Percentiles rank a stretch among this genome's conserved stretches.
Conservation (phyloP, 2,329 filamentous ascomycete genomes). For the Pestalotiopsis sp. region DNA sequence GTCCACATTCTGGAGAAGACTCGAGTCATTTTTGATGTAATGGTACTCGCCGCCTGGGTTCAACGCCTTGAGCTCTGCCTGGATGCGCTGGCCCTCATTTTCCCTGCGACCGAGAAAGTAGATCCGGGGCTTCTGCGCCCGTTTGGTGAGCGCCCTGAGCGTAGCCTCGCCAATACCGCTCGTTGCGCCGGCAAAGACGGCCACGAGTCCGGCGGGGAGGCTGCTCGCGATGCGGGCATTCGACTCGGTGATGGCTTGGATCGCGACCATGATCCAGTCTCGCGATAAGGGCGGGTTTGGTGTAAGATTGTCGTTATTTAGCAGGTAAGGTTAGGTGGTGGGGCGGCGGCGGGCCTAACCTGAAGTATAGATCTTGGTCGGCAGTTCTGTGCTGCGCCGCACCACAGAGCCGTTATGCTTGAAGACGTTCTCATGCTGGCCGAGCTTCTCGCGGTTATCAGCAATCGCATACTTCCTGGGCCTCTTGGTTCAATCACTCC, state of each 20-base stretch:
- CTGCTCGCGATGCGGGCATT: constrained; percentile 35
- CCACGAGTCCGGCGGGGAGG: constrained; percentile 37
- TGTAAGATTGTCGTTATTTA: neutral
- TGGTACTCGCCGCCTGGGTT: constrained; percentile 46
- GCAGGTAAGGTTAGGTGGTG: neutral
- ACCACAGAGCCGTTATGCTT: too few relatives aligned
- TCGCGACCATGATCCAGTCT: constrained; percentile 17
- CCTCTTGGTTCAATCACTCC: too few relatives aligned
- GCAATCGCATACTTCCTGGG: too few relatives aligned
- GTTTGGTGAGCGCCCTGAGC: constrained; percentile 46
- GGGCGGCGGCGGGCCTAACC: neutral
- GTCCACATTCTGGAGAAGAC: constrained; percentile 54
- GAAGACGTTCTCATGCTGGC: too few relatives aligned
- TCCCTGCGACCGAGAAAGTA: constrained; percentile 54
- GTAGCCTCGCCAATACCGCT: constrained; percentile 56
- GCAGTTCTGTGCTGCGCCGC: neutral
- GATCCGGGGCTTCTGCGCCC: constrained; percentile 39
- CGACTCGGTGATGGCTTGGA: constrained; percentile 34
- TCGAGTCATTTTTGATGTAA: constrained; percentile 53
- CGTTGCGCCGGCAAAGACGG: constrained; percentile 57
- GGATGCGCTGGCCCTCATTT: constrained; percentile 37
- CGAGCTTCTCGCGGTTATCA: too few relatives aligned
- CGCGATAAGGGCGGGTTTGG: neutral
- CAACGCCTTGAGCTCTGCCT: constrained; percentile 40
- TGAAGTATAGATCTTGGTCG: neutral